Evolutionary conservation across 257 asterid species (phyloP).

Genomic region (Primulina tabacum): DNA sequence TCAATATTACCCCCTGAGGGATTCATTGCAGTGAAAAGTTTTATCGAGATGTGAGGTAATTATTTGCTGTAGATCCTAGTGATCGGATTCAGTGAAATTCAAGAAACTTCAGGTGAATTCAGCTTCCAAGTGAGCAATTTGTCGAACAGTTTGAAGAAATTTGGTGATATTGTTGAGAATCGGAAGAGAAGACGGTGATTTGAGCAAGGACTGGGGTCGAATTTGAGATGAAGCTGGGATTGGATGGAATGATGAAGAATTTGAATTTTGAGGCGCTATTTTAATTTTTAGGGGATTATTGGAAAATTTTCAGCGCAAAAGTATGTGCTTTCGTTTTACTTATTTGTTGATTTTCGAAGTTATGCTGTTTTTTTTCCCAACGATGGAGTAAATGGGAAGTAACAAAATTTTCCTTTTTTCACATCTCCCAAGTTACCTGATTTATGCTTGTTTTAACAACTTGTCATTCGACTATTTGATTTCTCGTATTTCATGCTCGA

Average conservation of each 20-base stretch:
- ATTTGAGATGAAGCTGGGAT: constrained; percentile 1
- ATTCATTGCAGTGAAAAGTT: background rate
- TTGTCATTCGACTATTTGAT: background rate
- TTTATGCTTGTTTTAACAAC: background rate
- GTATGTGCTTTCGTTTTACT: constrained; percentile 1
- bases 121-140: background rate
- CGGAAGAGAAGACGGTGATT: constrained; percentile 7
- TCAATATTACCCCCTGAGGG: background rate
- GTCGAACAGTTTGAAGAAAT: background rate
- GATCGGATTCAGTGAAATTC: constrained; percentile 10
- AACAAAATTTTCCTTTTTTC: background rate
- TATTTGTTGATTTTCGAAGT: constrained; percentile 1
- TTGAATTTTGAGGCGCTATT: constrained; percentile 1
- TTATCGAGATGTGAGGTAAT: background rate
- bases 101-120: constrained; percentile 2
- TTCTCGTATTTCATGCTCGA: background rate
- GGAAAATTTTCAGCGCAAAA: constrained; percentile 3
- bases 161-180: constrained; percentile 1
- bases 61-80: constrained; percentile 15
- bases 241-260: background rate
- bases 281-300: background rate
- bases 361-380: background rate
- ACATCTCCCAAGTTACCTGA: background rate
- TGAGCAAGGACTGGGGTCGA: background rate
- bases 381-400: background rate